Conservation (phyloP, 2,329 filamentous ascomycete genomes). For the Lanzia echinophila region DNA sequence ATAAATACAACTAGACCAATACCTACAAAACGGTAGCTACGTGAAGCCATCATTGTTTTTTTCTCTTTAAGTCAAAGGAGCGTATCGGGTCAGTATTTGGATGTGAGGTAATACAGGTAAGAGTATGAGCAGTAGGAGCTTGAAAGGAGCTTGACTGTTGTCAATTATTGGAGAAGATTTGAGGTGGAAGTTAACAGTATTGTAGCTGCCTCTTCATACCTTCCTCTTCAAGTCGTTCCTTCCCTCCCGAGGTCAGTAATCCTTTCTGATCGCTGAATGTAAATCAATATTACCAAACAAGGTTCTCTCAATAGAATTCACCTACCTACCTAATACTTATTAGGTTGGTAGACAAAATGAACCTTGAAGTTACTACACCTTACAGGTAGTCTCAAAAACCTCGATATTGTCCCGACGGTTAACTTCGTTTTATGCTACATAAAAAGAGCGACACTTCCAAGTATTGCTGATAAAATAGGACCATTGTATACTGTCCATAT, state of each 20-base stretch:
- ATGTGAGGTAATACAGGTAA: neutral
- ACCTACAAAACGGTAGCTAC: constrained; percentile 1
- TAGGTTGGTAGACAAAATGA: no score
- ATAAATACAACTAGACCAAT: neutral
- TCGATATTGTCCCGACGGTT: no score
- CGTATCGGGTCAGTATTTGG: neutral
- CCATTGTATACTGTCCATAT: no score
- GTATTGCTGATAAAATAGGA: no score
- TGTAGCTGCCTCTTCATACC: neutral
- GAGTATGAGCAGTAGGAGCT: neutral
- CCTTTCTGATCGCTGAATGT: neutral
- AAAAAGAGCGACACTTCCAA: no score
- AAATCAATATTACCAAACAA: neutral
- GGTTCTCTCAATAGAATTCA: no score
- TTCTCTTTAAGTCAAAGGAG: neutral
- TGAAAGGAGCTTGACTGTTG: neutral
- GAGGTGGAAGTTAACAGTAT: neutral
- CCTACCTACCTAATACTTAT: no score
- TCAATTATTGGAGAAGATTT: neutral
- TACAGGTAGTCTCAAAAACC: no score
- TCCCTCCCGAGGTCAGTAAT: neutral
- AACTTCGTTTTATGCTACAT: no score
- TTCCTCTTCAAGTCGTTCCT: neutral
- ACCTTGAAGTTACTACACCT: no score
- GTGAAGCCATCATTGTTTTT: constrained; percentile 1